These are phyloP conservation scores for Tricholoma furcatifolium DNA, from an alignment of 768 basidiomycete genomes.

Conservation along the genomic window DNA sequence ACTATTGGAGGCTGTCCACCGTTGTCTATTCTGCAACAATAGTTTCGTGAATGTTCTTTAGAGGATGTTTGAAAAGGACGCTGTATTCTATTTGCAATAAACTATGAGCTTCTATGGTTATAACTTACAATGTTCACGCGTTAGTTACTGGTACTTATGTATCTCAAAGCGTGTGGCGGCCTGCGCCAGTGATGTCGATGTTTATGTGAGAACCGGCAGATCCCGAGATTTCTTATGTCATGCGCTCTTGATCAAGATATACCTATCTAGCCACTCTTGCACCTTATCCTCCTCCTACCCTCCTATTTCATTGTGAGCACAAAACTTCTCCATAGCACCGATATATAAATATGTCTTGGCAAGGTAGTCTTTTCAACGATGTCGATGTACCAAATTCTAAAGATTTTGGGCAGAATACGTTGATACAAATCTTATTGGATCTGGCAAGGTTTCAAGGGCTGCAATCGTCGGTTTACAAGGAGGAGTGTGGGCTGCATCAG, in stretches of 20 bases:
- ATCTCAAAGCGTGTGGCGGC: neutral
- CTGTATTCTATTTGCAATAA: no score
- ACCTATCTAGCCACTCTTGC: slow-evolving; percentile 8
- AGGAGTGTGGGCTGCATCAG: slow-evolving; percentile 71
- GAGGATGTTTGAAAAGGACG: no score
- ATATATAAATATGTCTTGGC: slow-evolving; percentile 61
- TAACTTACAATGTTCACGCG: no score
- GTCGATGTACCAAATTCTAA: neutral
- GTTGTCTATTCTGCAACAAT: slow-evolving; percentile 73
- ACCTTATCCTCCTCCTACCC: neutral
- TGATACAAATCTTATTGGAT: slow-evolving; percentile 76
- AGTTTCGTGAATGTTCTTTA: slow-evolving; percentile 57
- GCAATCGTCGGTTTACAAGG: slow-evolving; percentile 75
- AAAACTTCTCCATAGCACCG: neutral
- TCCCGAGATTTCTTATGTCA: slow-evolving; percentile 10
- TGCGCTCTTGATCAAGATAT: slow-evolving; percentile 10
- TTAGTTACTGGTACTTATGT: no score
- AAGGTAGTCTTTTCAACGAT: slow-evolving; percentile 38
- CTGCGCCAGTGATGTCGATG: no score
- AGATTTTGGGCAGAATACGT: slow-evolving; percentile 66
- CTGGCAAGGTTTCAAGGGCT: slow-evolving; percentile 69
- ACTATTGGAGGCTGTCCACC: slow-evolving; percentile 60
- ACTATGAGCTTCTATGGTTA: no score
- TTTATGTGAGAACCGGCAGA: slow-evolving; percentile 4
- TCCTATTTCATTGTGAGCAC: slow-evolving; percentile 7